Evolutionary conservation across 2,329 filamentous ascomycete genomes (phyloP), one percentile per base, ranked within the genome.

Genomic region (Blastomyces gilchristii): DNA sequence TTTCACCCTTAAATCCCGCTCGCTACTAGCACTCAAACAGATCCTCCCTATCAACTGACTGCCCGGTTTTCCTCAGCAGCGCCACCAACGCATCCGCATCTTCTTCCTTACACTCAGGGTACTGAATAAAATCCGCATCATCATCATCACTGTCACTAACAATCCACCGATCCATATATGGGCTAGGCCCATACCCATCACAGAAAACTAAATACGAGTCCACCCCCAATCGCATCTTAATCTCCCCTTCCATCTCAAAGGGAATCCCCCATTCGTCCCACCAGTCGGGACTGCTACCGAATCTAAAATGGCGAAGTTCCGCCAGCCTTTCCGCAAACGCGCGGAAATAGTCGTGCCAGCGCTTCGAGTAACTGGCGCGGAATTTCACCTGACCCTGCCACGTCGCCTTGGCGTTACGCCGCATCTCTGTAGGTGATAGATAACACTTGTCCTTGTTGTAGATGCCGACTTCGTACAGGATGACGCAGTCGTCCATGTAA

Each of bases 401-500:
- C 31, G 34, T 58, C 50, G 34, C 34, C 16, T 28, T 18, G 34
- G 7, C 0, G 41, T 18, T 9, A 14, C 16, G 28, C 28, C 25
- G 11, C 49, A 59, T 31, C 6, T 22, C 34, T 28, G 39, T 25
- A 3, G 16, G 59, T 58, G 63, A 28, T 52, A 62, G 37, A 43
- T 43, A 57, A 8, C 52, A 54, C 4, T 34, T 18, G 52, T 37
- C 41, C 28, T 37, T 60, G 16, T 60, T n/a, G 34, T 37, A 22
- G n/a, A 64, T 63, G 9, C 47, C 54, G 2, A 67, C 63, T 41
- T 65, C 64, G 41, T 47, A 65, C 28, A 71, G 50, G 28, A 79
- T 77, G 0, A 74, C 70, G 61, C 79, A 81, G 61, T 78, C 70
- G 52, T 80, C 78, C 0, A 82, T 69, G 14, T 77, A 74, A 0